A percentile compares a stretch with the other conserved stretches of the same genome.
phyloP scores from a whole-genome alignment of 2,329 filamentous ascomycete species.

The Lachnum nothofagi region DNA sequence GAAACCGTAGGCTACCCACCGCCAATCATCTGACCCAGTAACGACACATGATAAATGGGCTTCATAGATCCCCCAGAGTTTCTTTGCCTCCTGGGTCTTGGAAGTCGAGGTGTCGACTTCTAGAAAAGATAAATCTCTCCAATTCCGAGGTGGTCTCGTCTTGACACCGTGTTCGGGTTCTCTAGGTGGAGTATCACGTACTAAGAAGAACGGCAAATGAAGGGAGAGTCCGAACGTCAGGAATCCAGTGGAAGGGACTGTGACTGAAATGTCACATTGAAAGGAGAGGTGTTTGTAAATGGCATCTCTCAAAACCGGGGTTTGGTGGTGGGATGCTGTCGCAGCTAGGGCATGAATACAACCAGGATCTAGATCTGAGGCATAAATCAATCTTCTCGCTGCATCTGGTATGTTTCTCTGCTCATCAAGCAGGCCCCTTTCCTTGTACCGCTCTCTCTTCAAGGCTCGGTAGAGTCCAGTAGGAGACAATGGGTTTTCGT shows the following conservation, averaged over 20 bases:
- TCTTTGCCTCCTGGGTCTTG: neutral
- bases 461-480: constrained; percentile 5
- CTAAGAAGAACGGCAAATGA: constrained; percentile 3
- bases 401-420: constrained; percentile 3
- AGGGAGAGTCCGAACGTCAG: constrained; percentile 1
- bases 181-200: neutral
- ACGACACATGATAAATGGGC: constrained; percentile 8
- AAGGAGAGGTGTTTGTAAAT: constrained; percentile 5
- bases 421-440: constrained; percentile 1
- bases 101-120: neutral
- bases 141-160: neutral
- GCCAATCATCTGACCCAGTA: constrained; percentile 6
- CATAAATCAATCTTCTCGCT: constrained; percentile 5
- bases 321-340: neutral
- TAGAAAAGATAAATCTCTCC: constrained; percentile 7
- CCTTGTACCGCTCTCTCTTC: neutral
- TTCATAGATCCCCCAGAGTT: neutral
- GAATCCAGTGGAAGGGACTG: neutral
- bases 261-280: neutral
- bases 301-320: constrained; percentile 1
- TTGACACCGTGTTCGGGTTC: neutral
- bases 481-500: constrained; percentile 5
- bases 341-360: constrained; percentile 4
- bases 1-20: constrained; percentile 8
- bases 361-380: neutral